Evolutionary conservation across 2,329 filamentous ascomycete species (phyloP), one percentile per base, ranked within the genome.

Genomic region (Pseudocercospora crystallina): DNA sequence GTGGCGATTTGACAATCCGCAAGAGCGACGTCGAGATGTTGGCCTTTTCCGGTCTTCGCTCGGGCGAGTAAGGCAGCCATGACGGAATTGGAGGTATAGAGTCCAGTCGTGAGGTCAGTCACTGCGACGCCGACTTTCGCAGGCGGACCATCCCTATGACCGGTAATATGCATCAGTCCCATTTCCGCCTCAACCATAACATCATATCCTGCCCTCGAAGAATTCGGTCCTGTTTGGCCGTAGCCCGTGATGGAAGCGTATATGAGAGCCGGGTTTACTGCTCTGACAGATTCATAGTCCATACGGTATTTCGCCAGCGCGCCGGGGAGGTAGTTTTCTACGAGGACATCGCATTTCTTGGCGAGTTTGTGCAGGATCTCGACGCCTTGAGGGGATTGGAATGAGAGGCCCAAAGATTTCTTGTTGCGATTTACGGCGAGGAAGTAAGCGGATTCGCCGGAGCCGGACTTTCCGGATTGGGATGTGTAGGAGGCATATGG

Each of bases 111-210:
- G 43, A 99, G 74, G 71, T 99, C 94, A 0, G 94, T 97, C 3
- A 99, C 94, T 2, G 94, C 94, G 2, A 99, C 94, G 13, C 94
- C 94, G 2, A 99, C 94, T 73, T 99, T 99, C 34, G 96, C 94
- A 0, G 94, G 94, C 1, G 90, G 87, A 0, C 92, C 90, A 63
- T 95, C 87, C 49, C 91, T 81, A 54, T 82, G 81, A 30, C 94
- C 94, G 0, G 94, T 99, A 62, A 99, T 97, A 73, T 99, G 94
- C 94, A 99, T 99, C 49, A 99, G 75, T 1, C 94, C 94, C 73
- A 99, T 91, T 69, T 97, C 94, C 9, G 94, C 94, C 75, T 99
- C 94, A 9, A 99, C 92, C 92, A 99, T 99, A 61, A 99, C 94
- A 71, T 99, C 94, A 77, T 99, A 99, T 4, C 94, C 94, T 3